phyloP scores from a whole-genome alignment of 352 stramenopile genomes.

The Pythium sp. region DNA sequence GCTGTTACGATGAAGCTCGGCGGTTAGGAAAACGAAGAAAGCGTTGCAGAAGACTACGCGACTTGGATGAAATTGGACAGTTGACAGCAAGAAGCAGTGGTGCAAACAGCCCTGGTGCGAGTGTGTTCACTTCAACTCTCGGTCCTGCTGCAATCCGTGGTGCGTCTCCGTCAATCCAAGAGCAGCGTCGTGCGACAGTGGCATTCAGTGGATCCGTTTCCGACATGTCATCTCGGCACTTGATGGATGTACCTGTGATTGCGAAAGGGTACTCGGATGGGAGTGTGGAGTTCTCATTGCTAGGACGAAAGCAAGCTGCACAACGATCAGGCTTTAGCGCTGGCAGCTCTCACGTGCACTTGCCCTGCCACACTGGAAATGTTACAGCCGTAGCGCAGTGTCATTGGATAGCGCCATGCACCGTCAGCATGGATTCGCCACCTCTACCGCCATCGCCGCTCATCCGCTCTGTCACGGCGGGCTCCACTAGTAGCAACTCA shows the following conservation, averaged over 20 bases:
- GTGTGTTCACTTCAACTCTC: slow-evolving; percentile 21
- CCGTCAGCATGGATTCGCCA: neutral
- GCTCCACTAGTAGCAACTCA: neutral
- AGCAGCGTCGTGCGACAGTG: slow-evolving; percentile 3
- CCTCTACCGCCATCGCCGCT: neutral
- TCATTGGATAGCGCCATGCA: slow-evolving; percentile 24
- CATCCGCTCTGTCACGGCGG: neutral
- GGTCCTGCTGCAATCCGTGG: slow-evolving; percentile 6
- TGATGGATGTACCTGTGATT: slow-evolving; percentile 63
- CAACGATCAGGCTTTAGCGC: slow-evolving; percentile 17
- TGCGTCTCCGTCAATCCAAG: neutral
- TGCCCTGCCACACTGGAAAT: slow-evolving; percentile 36
- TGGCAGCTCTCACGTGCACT: slow-evolving; percentile 5
- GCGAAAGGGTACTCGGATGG: slow-evolving; percentile 51
- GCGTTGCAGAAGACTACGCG: slow-evolving; percentile 15
- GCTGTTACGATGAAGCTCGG: slow-evolving; percentile 25
- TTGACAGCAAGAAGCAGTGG: neutral
- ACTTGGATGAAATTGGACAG: neutral
- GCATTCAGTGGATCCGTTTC: neutral
- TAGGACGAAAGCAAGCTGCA: slow-evolving; percentile 16
- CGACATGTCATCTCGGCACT: slow-evolving; percentile 23
- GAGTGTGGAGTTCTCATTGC: slow-evolving; percentile 34
- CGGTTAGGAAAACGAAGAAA: slow-evolving; percentile 30
- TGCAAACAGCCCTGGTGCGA: slow-evolving; percentile 14
- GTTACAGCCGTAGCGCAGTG: slow-evolving; percentile 52